A percentile compares a stretch with the other conserved stretches of the same genome.
phyloP scores from a whole-genome alignment of 164 flowering plant species.

The Aristolochia californica region DNA sequence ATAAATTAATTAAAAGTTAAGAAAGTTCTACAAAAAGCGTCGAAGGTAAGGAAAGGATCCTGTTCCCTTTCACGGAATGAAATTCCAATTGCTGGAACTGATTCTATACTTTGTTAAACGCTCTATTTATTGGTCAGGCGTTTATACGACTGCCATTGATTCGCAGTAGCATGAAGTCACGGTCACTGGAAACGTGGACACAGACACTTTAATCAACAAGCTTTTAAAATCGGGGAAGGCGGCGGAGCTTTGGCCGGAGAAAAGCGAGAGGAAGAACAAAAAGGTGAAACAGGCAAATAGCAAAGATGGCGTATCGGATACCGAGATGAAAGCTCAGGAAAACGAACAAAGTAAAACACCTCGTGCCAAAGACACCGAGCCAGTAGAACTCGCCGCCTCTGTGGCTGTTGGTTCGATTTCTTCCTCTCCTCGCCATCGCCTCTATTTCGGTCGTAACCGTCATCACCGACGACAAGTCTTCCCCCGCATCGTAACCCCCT shows the following conservation, averaged over 20 bases:
- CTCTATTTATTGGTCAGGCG: slow-evolving; percentile 27
- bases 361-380: background rate
- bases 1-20: no score
- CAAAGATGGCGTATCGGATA: background rate
- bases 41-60: slow-evolving; percentile 32
- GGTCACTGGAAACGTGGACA: slow-evolving; percentile 45
- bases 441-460: no score
- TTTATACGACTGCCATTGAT: slow-evolving; percentile 36
- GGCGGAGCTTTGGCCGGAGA: slow-evolving; percentile 44
- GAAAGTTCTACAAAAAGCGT: slow-evolving; percentile 54
- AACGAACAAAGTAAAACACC: background rate
- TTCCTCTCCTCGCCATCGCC: no score
- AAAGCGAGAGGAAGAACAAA: slow-evolving; percentile 16
- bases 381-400: no score
- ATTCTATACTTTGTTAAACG: no score
- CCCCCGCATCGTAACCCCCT: no score
- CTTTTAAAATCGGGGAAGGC: slow-evolving; percentile 40
- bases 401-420: no score
- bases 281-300: background rate
- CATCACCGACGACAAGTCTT: no score
- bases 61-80: no score
- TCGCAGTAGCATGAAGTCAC: slow-evolving; percentile 42
- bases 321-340: no score
- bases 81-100: background rate
- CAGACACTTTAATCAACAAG: slow-evolving; percentile 41